Evolutionary conservation across 805 yeast genomes (phyloP).

Genomic region (Yamadazyma sp.): DNA sequence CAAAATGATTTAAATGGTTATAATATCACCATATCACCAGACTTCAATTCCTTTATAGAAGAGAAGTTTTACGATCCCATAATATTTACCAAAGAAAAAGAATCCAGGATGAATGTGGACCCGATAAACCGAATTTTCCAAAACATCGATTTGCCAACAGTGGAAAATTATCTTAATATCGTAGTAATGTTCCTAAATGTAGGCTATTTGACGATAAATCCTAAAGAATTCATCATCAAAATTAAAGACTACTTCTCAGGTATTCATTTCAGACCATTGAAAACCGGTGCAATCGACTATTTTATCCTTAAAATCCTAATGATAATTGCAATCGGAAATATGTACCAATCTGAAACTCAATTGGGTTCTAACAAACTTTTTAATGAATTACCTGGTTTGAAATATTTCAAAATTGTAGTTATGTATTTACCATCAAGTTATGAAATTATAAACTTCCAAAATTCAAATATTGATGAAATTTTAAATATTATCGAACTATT

Average conservation of each 20-base stretch:
- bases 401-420: slow-evolving; percentile 19
- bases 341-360: slow-evolving; percentile 14
- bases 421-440: slow-evolving; percentile 19
- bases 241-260: slow-evolving; percentile 13
- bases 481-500: slow-evolving; percentile 22
- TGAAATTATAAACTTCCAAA: slow-evolving; percentile 13
- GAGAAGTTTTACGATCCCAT: slow-evolving; percentile 19
- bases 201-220: slow-evolving; percentile 25
- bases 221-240: slow-evolving; percentile 15
- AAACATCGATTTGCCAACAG: not conserved
- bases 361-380: slow-evolving; percentile 10
- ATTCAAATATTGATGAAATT: slow-evolving; percentile 9
- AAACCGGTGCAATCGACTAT: slow-evolving; percentile 9
- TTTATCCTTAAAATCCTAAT: slow-evolving; percentile 20
- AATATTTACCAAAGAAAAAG: slow-evolving; percentile 4
- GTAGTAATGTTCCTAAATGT: slow-evolving; percentile 19
- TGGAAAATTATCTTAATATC: slow-evolving; percentile 11
- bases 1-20: not conserved
- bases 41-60: slow-evolving; percentile 21
- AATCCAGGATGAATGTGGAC: not conserved
- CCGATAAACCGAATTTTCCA: not conserved
- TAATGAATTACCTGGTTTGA: slow-evolving; percentile 20
- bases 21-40: slow-evolving; percentile 19
- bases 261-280: slow-evolving; percentile 7
- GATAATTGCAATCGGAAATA: slow-evolving; percentile 21